Base-by-base conservation (phyloP, 2,329 filamentous ascomycete species). In the Harringtonia lauricola region DNA sequence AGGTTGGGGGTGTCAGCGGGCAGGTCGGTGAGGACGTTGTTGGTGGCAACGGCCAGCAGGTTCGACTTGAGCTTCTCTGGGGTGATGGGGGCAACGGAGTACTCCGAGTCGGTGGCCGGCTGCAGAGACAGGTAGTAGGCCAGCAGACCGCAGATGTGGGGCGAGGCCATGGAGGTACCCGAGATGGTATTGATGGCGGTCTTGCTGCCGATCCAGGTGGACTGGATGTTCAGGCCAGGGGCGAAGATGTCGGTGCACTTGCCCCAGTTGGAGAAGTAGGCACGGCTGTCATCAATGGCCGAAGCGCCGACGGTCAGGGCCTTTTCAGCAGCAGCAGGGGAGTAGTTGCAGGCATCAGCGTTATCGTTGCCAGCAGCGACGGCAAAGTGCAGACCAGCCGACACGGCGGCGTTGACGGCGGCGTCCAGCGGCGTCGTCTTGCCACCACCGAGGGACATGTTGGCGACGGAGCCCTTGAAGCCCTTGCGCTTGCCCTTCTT, bases 221-320 rank as follows among this genome's bases (percentile, higher is more conserved):
- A 98, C 57, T 86, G 79, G 58, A 98, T 95, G 81, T 88, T 95
- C 59, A 95, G 76, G 60, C 92, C 92, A 49, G 92, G 92, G 51
- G 89, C 92, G 59, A 98, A 98, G 75, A 98, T 95, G 68, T 98
- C 92, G 64, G 90, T 95, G 79, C 92, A 98, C 76, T 90, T 92
- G 66, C 92, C 92, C 67, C 82, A 96, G 85, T 98, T 98, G 79
- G 94, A 98, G 81, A 98, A 98, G 79, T 96, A 98, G 53, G 92
- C 92, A 68, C 92, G 90, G 74, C 87, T 86, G 62, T 98, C 92
- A 59, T 83, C 79, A 48, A 98, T 79, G 55, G 86, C 92, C 37
- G 88, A 94, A 54, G 92, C 92, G 67, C 90, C 94, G 51, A 98
- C 92, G 47, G 92, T 98, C 63, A 98, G 79, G 54, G 92, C 89